Conservation (phyloP, 2,329 filamentous ascomycete genomes). For the Juglanconis oblonga region DNA sequence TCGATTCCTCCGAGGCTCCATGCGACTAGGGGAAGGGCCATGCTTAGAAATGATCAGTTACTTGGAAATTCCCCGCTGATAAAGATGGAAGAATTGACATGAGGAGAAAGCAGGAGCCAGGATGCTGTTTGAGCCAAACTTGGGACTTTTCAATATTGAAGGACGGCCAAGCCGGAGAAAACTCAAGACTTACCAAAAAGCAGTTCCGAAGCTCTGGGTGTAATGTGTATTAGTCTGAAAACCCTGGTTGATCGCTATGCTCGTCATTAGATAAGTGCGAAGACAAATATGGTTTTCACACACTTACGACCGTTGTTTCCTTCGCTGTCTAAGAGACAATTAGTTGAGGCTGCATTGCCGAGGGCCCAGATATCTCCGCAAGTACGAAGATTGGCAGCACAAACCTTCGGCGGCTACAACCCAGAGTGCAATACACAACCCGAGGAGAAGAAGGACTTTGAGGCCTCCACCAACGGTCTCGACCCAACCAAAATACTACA, state of each 20-base stretch:
- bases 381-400: neutral
- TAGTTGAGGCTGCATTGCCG: neutral
- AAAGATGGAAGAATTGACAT: too few relatives aligned
- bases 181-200: slow-evolving; percentile 4
- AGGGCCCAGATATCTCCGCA: too few relatives aligned
- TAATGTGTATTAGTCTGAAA: slow-evolving; percentile 1
- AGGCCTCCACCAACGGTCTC: slow-evolving; percentile 22
- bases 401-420: slow-evolving; percentile 13
- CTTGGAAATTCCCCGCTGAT: too few relatives aligned
- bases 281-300: too few relatives aligned
- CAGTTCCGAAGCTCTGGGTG: neutral
- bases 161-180: neutral
- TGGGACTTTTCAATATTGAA: too few relatives aligned
- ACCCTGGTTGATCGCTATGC: neutral
- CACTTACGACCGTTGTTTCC: neutral
- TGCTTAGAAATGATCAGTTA: neutral
- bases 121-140: too few relatives aligned
- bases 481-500: slow-evolving; percentile 23
- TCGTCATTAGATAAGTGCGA: neutral
- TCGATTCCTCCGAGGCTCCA: slow-evolving; percentile 21
- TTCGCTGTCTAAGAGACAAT: neutral
- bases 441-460: slow-evolving; percentile 20
- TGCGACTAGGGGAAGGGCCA: slow-evolving; percentile 17
- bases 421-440: slow-evolving; percentile 18
- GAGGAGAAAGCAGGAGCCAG: too few relatives aligned